Percentiles rank a stretch among this genome's conserved stretches.
These are phyloP conservation scores for Colletotrichum coccodes DNA, from an alignment of 2,329 filamentous ascomycete genomes.

Conservation along the genomic window DNA sequence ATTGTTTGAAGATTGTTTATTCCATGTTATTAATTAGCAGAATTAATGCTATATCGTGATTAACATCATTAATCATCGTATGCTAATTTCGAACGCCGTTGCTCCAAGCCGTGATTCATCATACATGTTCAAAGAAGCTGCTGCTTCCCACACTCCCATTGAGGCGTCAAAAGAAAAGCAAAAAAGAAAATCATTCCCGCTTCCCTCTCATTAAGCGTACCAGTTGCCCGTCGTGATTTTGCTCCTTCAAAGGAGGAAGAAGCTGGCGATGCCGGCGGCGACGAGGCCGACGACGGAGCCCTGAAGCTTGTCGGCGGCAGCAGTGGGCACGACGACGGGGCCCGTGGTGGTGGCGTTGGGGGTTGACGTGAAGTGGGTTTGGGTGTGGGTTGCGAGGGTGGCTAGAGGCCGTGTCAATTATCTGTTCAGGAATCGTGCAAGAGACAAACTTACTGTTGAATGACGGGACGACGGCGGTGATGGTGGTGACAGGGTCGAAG, in stretches of 20 bases:
- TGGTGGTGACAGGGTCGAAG: not conserved
- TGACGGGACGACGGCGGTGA: not conserved
- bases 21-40: slow-evolving; percentile 13
- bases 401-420: slow-evolving; percentile 12
- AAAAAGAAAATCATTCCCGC: not conserved
- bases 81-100: slow-evolving; percentile 20
- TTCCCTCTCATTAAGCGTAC: not conserved
- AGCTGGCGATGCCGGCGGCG: slow-evolving; percentile 48
- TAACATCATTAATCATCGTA: slow-evolving; percentile 7
- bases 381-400: slow-evolving; percentile 23
- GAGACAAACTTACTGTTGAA: slow-evolving; percentile 10
- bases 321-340: slow-evolving; percentile 42
- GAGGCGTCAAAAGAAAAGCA: not conserved
- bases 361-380: slow-evolving; percentile 29
- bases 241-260: slow-evolving; percentile 44
- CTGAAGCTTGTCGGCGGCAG: slow-evolving; percentile 40
- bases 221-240: not conserved
- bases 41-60: slow-evolving; percentile 7
- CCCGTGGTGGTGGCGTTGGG: slow-evolving; percentile 41
- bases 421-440: too few relatives aligned
- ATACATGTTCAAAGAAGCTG: slow-evolving; percentile 1
- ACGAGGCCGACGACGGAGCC: slow-evolving; percentile 47
- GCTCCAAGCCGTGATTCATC: slow-evolving; percentile 11
- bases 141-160: not conserved
- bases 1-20: not conserved